A percentile compares a stretch with the other conserved stretches of the same genome.
phyloP scores from a whole-genome alignment of 768 basidiomycete species.

The Filobasidium floriforme region DNA sequence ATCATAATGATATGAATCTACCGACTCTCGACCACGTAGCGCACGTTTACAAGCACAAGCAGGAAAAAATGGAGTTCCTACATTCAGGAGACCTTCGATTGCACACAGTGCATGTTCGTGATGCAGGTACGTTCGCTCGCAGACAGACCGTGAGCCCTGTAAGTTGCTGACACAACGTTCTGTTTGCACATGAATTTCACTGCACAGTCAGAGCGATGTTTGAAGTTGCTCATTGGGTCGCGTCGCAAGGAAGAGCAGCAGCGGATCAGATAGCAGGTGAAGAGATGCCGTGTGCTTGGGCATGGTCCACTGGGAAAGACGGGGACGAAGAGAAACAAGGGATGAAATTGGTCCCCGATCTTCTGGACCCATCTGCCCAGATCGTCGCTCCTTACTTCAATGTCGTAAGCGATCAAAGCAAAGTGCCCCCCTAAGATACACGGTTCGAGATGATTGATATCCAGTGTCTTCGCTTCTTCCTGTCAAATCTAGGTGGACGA shows the following conservation, averaged over 20 bases:
- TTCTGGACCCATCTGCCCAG: constrained; percentile 29
- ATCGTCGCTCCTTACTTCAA: constrained; percentile 39
- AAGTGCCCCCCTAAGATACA: no score
- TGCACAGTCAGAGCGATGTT: constrained; percentile 33
- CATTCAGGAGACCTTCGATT: constrained; percentile 36
- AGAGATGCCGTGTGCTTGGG: constrained; percentile 22
- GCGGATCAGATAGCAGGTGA: constrained; percentile 22
- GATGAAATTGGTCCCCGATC: constrained; percentile 26
- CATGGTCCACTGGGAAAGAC: constrained; percentile 15
- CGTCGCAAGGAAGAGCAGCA: neutral
- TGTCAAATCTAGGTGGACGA: constrained; percentile 31
- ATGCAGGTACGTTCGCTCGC: no score
- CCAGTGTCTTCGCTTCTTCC: neutral
- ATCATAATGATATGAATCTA: neutral
- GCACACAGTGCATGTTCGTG: constrained; percentile 36
- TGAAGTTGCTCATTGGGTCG: constrained; percentile 22
- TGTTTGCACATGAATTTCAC: no score
- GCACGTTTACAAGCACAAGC: constrained; percentile 20
- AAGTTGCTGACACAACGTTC: no score
- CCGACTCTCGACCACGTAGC: neutral
- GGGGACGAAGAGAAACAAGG: constrained; percentile 32
- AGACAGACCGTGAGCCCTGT: no score
- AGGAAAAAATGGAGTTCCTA: constrained; percentile 44
- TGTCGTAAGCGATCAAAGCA: constrained; percentile 19
- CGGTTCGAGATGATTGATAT: neutral